Evolutionary conservation across 441 rosid genomes (phyloP).

Genomic region (Theobroma grandiflorum): DNA sequence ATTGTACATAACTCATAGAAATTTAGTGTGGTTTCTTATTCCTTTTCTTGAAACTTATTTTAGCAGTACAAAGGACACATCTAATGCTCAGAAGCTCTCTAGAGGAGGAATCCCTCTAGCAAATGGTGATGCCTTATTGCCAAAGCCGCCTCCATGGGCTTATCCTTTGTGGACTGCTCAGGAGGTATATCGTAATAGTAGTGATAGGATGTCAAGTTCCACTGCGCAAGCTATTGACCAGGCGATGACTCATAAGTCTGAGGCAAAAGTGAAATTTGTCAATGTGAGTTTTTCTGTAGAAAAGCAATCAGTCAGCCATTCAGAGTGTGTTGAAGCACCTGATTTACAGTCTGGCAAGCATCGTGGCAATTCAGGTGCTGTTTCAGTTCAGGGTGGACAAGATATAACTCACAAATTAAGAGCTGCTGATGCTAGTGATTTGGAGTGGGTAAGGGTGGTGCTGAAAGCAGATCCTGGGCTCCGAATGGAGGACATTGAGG

Average conservation of each 20-base stretch:
- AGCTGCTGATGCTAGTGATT: conserved; percentile 51
- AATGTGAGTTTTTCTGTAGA: conserved; percentile 72
- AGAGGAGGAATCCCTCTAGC: conserved; percentile 99
- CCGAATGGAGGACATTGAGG: conserved; percentile 76
- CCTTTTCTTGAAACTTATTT: conserved; percentile 34
- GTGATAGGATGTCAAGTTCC: conserved; percentile 93
- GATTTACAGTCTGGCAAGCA: conserved; percentile 30
- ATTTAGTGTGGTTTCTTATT: conserved; percentile 28
- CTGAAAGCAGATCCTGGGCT: conserved; percentile 82
- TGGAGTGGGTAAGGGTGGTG: conserved; percentile 95
- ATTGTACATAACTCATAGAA: neutral
- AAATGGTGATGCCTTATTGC: conserved; percentile 95
- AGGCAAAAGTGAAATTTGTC: conserved; percentile 76
- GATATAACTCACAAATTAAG: conserved; percentile 35
- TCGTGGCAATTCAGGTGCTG: conserved; percentile 25
- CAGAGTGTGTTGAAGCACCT: conserved; percentile 34
- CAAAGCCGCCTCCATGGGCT: conserved; percentile 99
- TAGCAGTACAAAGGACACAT: conserved; percentile 75
- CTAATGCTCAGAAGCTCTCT: conserved; percentile 85
- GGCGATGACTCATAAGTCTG: conserved; percentile 92
- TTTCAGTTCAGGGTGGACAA: conserved; percentile 24
- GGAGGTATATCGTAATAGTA: conserved; percentile 95
- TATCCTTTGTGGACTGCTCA: conserved; percentile 98
- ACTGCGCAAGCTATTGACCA: conserved; percentile 99
- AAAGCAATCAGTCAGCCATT: conserved; percentile 44